Conservation (phyloP, 805 yeast species). For the Torulaspora maleeae region DNA sequence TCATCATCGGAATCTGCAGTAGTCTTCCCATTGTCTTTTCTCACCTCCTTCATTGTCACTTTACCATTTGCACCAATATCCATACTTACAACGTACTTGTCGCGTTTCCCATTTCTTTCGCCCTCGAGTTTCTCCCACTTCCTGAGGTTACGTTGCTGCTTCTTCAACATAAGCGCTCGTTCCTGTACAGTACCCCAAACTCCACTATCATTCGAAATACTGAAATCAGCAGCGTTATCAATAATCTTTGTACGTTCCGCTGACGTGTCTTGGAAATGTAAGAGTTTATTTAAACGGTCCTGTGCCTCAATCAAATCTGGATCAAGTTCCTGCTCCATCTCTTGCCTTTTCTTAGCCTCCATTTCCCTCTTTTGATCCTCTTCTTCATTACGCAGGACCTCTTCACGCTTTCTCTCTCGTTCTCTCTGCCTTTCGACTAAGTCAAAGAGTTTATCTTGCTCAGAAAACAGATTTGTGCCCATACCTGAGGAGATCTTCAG, state of each 20-base stretch:
- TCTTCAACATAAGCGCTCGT: constrained; percentile 78
- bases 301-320: constrained; percentile 66
- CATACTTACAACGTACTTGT: constrained; percentile 66
- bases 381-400: constrained; percentile 28
- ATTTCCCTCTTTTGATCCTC: constrained; percentile 32
- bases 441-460: constrained; percentile 62
- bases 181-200: constrained; percentile 84
- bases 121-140: constrained; percentile 56
- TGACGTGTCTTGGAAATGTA: constrained; percentile 79
- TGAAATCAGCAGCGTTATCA: constrained; percentile 82
- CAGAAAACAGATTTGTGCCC: constrained; percentile 60
- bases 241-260: constrained; percentile 88
- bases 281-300: constrained; percentile 62
- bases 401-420: constrained; percentile 36
- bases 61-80: constrained; percentile 72
- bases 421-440: constrained; percentile 49
- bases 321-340: constrained; percentile 43
- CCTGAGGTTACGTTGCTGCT: constrained; percentile 72
- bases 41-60: constrained; percentile 55
- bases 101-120: constrained; percentile 65
- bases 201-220: constrained; percentile 49
- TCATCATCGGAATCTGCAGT: constrained; percentile 33
- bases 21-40: constrained; percentile 21
- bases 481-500: constrained; percentile 57
- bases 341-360: constrained; percentile 40